phyloP scores from a whole-genome alignment of 108 stramenopile genomes.

The Nitzschia putrida region DNA sequence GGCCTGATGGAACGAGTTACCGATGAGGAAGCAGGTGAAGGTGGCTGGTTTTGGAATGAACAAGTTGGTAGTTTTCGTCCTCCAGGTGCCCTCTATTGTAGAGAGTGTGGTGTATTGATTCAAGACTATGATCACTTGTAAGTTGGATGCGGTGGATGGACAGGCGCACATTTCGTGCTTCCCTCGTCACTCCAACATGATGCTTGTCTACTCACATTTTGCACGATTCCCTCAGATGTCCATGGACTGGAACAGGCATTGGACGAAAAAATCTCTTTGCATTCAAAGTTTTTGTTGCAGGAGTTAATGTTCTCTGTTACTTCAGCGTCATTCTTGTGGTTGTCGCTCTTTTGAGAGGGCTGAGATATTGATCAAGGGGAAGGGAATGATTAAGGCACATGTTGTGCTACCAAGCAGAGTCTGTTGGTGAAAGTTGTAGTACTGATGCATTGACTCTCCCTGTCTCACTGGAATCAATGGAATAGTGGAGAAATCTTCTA shows the following conservation, averaged over 20 bases:
- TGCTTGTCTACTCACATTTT: not conserved
- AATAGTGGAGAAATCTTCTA: too few relatives aligned
- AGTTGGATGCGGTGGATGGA: conserved; percentile 4
- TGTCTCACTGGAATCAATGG: too few relatives aligned
- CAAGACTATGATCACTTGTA: conserved; percentile 84
- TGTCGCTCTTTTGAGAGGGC: conserved; percentile 52
- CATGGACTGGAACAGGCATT: conserved; percentile 85
- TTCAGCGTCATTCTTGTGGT: conserved; percentile 73
- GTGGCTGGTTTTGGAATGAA: conserved; percentile 92
- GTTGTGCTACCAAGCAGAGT: not conserved
- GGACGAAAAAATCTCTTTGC: conserved; percentile 75
- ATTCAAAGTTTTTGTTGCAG: conserved; percentile 80
- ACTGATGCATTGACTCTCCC: too few relatives aligned
- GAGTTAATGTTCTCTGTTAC: conserved; percentile 87
- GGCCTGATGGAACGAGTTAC: conserved; percentile 81
- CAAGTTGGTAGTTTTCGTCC: conserved; percentile 90
- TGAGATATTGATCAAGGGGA: conserved; percentile 14
- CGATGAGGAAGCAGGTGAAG: conserved; percentile 82
- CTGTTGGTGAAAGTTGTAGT: not conserved
- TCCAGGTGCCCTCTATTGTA: conserved; percentile 84
- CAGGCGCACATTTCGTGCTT: not conserved
- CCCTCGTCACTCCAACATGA: not conserved
- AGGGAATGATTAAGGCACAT: not conserved
- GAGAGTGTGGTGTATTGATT: conserved; percentile 77
- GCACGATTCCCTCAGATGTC: conserved; percentile 43